A percentile compares a stretch with the other conserved stretches of the same genome.
Evolutionary conservation across 148 eudicot species (phyloP).

Genomic region (Mesembryanthemum crystallinum): DNA sequence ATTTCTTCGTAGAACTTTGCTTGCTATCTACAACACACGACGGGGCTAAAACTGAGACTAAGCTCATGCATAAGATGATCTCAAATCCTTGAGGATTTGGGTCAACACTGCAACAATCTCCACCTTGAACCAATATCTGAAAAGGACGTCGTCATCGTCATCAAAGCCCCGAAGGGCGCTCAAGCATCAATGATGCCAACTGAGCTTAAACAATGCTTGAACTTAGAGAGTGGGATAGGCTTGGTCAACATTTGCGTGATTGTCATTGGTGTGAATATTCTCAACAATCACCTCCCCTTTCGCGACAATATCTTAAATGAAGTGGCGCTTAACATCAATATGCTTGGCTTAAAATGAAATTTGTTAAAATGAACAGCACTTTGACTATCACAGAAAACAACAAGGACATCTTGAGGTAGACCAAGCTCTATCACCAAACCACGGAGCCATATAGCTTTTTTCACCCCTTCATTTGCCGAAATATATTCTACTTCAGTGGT

Average conservation of each 20-base stretch:
- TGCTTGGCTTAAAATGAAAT: neutral
- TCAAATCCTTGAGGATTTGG: neutral
- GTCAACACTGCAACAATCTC: neutral
- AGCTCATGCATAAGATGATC: no score
- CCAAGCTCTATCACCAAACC: neutral
- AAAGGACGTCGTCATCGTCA: neutral
- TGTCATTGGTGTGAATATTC: neutral
- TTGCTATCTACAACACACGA: no score
- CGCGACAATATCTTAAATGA: neutral
- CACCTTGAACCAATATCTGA: neutral
- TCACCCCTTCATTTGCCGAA: constrained; percentile 9
- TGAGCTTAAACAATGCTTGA: neutral
- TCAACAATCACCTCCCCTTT: neutral
- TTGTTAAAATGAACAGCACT: neutral
- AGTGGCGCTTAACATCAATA: neutral
- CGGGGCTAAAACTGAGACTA: no score
- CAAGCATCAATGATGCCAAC: neutral
- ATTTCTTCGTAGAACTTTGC: no score
- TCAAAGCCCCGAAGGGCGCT: neutral
- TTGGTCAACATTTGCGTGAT: neutral
- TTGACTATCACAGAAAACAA: neutral
- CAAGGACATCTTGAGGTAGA: neutral
- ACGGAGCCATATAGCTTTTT: neutral
- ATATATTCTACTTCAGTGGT: constrained; percentile 4
- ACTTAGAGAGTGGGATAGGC: neutral